phyloP scores from a whole-genome alignment of 768 basidiomycete genomes.

The Suillus weaverae region DNA sequence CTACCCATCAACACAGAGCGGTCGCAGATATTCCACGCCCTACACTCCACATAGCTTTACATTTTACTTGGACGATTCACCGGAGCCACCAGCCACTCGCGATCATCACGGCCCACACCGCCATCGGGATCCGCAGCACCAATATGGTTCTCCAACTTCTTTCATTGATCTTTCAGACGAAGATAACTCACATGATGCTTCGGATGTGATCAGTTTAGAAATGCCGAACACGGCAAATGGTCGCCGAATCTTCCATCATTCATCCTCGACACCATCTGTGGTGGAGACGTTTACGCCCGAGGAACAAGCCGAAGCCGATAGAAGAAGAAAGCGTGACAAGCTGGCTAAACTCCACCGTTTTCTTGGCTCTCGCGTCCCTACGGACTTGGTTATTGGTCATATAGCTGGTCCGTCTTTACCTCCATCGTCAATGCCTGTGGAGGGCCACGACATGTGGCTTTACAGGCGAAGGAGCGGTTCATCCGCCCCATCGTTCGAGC shows the following conservation, averaged over 20 bases:
- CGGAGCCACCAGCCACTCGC: slow-evolving; percentile 2
- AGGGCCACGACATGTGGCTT: slow-evolving; percentile 43
- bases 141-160: slow-evolving; percentile 39
- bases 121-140: slow-evolving; percentile 13
- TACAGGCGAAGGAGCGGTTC: slow-evolving; percentile 56
- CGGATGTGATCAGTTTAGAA: slow-evolving; percentile 31
- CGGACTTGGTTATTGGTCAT: slow-evolving; percentile 61
- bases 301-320: slow-evolving; percentile 59
- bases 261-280: slow-evolving; percentile 47
- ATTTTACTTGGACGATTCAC: slow-evolving; percentile 22
- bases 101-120: slow-evolving; percentile 9
- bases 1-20: slow-evolving; percentile 26
- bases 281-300: slow-evolving; percentile 51
- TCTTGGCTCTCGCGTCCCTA: slow-evolving; percentile 78
- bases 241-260: slow-evolving; percentile 26
- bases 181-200: slow-evolving; percentile 35
- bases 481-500: slow-evolving; percentile 50
- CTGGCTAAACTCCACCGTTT: slow-evolving; percentile 83
- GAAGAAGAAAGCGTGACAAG: slow-evolving; percentile 69
- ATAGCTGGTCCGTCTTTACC: slow-evolving; percentile 33
- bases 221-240: slow-evolving; percentile 28
- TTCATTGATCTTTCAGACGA: slow-evolving; percentile 73
- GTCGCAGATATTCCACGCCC: slow-evolving; percentile 58
- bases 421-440: slow-evolving; percentile 29
- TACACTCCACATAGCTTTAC: slow-evolving; percentile 47